These are phyloP conservation scores for Penicillium sp. DNA, from an alignment of 2,329 filamentous ascomycete species.

Conservation along the genomic window DNA sequence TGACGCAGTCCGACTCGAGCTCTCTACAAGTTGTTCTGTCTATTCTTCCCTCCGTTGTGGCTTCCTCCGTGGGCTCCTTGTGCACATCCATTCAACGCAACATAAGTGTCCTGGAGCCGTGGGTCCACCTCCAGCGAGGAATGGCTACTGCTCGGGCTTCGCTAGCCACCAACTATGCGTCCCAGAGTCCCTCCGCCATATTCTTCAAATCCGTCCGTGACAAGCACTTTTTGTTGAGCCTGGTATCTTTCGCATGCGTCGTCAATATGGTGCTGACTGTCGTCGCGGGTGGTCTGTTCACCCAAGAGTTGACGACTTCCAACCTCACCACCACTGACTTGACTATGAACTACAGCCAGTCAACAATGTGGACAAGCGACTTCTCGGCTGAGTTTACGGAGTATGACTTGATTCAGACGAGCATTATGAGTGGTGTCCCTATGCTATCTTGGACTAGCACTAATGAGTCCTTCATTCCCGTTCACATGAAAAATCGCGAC, in stretches of 20 bases:
- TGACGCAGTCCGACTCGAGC: slow-evolving; percentile 34
- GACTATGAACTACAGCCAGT: slow-evolving; percentile 32
- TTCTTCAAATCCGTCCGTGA: slow-evolving; percentile 30
- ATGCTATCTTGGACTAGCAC: slow-evolving; percentile 34
- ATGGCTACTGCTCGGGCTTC: slow-evolving; percentile 27
- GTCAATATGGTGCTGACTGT: slow-evolving; percentile 32
- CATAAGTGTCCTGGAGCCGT: slow-evolving; percentile 35
- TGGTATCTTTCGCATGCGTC: slow-evolving; percentile 33
- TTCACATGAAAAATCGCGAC: slow-evolving; percentile 22
- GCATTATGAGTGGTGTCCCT: slow-evolving; percentile 34
- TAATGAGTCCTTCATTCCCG: slow-evolving; percentile 32
- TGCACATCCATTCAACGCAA: slow-evolving; percentile 38
- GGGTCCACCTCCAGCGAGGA: slow-evolving; percentile 37
- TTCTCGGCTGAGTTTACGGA: slow-evolving; percentile 37
- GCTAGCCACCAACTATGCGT: slow-evolving; percentile 34
- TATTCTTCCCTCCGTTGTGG: slow-evolving; percentile 33
- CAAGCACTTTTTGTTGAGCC: slow-evolving; percentile 26
- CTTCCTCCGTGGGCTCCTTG: slow-evolving; percentile 32
- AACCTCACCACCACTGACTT: slow-evolving; percentile 24
- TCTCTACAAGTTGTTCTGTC: slow-evolving; percentile 33
- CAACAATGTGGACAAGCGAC: slow-evolving; percentile 28
- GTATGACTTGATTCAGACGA: slow-evolving; percentile 37
- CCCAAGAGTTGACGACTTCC: slow-evolving; percentile 30
- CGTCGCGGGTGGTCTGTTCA: slow-evolving; percentile 36
- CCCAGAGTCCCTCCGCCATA: slow-evolving; percentile 33